Base-by-base conservation (phyloP, 768 basidiomycete genomes). In the Cyathus striatus region DNA sequence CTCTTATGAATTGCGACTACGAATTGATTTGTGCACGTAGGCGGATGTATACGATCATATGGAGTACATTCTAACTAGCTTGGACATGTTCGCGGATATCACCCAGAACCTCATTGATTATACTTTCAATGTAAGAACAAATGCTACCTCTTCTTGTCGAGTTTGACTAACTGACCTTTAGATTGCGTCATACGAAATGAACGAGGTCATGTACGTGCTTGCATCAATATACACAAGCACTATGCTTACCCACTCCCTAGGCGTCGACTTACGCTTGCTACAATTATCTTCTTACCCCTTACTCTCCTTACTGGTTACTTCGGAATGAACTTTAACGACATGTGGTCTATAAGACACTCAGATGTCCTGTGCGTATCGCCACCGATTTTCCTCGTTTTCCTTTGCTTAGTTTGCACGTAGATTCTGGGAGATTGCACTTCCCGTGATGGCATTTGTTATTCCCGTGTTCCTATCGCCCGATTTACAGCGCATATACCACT, bases 231-330 rank as follows among this genome's bases (percentile, higher is more conserved):
- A 32, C 17, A 5, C 7, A 24, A 43, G 10, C 23, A 14, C 10
- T 10, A 20, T 32, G 30, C 12, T 24, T n/a, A n/a, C n/a, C n/a
- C n/a, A n/a, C 16, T 32, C 44, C 44, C 20, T 44, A 82, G 80
- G 79, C 80, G 75, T 39, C 73, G 79, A 37, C 63, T 87, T 25
- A 86, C 83, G 1, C 55, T 83, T 22, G 78, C 75, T 4, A 86
- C 83, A 0, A 80, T 86, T 49, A 78, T 83, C 50, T 86, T 79
- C 64, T 59, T 87, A 6, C 85, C 85, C 2, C 59, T 86, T 40
- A 84, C 84, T 5, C 65, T 86, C 32, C 65, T 85, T 32, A 84
- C 85, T 5, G 84, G 84, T 43, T 87, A 86, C 64, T 86, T 86
- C 51, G 84, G 83, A 36, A 85, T 85, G 83, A 84, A 85, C 59